Conservation (phyloP, 768 basidiomycete genomes). For the Leccinum pellstonianum region DNA sequence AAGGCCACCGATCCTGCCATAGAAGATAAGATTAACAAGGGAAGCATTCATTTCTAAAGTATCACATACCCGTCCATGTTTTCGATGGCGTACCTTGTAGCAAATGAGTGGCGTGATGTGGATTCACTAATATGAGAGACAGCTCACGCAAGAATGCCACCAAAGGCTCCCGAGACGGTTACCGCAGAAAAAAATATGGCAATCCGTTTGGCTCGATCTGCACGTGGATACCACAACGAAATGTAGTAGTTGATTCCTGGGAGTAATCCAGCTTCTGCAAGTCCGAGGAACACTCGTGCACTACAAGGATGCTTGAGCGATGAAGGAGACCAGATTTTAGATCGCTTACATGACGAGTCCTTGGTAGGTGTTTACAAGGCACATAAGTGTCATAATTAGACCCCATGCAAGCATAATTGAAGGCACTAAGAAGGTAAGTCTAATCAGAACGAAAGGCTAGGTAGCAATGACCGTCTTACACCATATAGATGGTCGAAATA, state of each 20-base stretch:
- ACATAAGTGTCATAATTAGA: conserved; percentile 39
- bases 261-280: conserved; percentile 47
- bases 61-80: conserved; percentile 32
- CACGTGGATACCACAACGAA: conserved; percentile 59
- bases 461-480: conserved; percentile 21
- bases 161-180: conserved; percentile 52
- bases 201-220: conserved; percentile 56
- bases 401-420: conserved; percentile 41
- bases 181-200: conserved; percentile 66
- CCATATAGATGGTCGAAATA: conserved; percentile 36
- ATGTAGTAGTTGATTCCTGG: conserved; percentile 45
- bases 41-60: conserved; percentile 12
- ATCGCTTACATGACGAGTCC: conserved; percentile 31
- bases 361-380: conserved; percentile 34
- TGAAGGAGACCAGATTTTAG: background rate
- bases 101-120: background rate
- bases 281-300: conserved; percentile 43
- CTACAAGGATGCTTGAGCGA: conserved; percentile 19
- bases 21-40: background rate
- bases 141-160: conserved; percentile 45
- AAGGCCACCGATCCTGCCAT: conserved; percentile 26
- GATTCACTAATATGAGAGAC: background rate
- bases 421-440: conserved; percentile 34
- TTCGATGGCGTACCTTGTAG: conserved; percentile 35
- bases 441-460: conserved; percentile 9